Evolutionary conservation across 2,329 filamentous ascomycete genomes (phyloP).

Genomic region (Xylaria sp.): DNA sequence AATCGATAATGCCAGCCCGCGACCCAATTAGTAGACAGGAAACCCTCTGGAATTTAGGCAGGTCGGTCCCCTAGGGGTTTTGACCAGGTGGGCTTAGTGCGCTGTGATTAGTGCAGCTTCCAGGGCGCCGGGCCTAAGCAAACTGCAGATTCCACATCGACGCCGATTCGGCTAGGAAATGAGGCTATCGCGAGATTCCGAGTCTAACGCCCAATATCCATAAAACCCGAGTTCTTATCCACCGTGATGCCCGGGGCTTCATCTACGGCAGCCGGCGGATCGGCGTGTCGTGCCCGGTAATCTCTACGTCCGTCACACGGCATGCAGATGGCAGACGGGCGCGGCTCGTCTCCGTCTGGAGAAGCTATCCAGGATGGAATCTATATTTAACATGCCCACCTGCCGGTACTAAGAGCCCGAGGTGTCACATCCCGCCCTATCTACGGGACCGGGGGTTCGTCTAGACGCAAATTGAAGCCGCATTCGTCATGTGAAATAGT

Average conservation of each 20-base stretch:
- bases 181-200: conserved; percentile 16
- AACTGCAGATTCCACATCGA: neutral
- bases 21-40: neutral
- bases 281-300: neutral
- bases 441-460: neutral
- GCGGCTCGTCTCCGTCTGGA: neutral
- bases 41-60: neutral
- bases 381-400: neutral
- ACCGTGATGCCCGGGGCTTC: neutral
- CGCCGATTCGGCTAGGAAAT: neutral
- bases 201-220: conserved; percentile 1
- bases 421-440: neutral
- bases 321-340: neutral
- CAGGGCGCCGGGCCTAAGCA: neutral
- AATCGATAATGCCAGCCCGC: neutral
- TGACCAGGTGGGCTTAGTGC: neutral
- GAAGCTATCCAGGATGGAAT: neutral
- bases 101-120: neutral
- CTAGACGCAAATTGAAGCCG: neutral
- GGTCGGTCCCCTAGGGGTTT: neutral
- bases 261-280: neutral
- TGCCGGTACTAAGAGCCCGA: neutral
- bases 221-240: neutral
- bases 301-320: neutral
- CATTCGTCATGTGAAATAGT: neutral